These are phyloP conservation scores for Fusarium liriodendri DNA, from an alignment of 2,329 filamentous ascomycete species.

Conservation along the genomic window DNA sequence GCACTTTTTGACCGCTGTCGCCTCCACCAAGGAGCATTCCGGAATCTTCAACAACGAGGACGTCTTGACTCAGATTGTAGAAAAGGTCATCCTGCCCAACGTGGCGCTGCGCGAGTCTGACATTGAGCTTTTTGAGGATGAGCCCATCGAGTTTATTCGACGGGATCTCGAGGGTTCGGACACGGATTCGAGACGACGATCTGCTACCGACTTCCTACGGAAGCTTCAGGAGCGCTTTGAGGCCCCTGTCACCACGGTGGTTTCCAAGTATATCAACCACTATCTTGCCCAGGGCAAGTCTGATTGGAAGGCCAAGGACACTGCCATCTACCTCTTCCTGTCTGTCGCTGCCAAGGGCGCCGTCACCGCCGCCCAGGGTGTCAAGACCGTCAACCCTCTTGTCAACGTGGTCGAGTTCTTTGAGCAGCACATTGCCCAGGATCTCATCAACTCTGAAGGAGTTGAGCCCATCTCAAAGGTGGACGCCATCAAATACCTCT, in stretches of 20 bases:
- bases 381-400: constrained; percentile 87
- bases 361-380: constrained; percentile 87
- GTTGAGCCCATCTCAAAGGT: constrained; percentile 92
- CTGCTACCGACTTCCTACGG: constrained; percentile 93
- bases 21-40: constrained; percentile 81
- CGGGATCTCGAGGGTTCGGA: constrained; percentile 96
- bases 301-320: constrained; percentile 98
- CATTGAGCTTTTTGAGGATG: constrained; percentile 95
- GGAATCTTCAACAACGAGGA: constrained; percentile 85
- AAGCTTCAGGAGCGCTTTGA: constrained; percentile 93
- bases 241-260: constrained; percentile 84
- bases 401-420: constrained; percentile 96
- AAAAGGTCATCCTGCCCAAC: constrained; percentile 96
- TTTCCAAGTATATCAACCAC: constrained; percentile 86
- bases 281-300: constrained; percentile 83
- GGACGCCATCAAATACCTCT: constrained; percentile 97
- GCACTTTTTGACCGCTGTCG: constrained; percentile 92
- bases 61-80: constrained; percentile 86
- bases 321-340: constrained; percentile 95
- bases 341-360: constrained; percentile 93
- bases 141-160: constrained; percentile 98
- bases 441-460: constrained; percentile 77
- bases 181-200: constrained; percentile 89
- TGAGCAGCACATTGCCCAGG: constrained; percentile 89
- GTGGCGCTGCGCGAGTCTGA: constrained; percentile 92